Base-by-base conservation (phyloP, 805 yeast species). In the Saturnispora hagleri region DNA sequence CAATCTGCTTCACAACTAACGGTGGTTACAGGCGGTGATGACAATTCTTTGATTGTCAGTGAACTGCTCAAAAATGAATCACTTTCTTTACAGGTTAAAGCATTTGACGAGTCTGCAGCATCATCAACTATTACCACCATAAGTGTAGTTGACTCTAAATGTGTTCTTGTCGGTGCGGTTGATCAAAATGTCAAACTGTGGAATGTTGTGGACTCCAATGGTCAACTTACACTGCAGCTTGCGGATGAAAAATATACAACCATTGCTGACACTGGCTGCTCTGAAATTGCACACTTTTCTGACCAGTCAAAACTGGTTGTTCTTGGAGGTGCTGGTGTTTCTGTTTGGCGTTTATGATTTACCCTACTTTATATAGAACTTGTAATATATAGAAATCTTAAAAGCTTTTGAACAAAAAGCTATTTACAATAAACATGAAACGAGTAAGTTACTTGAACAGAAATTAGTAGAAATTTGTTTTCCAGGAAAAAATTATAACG, bases 1-100 rank as follows among this genome's bases (percentile, higher is more conserved):
- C 7, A 34, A 5, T 40, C 51, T 5, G 22, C 35, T 4, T 45
- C 51, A 3, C 38, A 51, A 44, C 55, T 51, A 2, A 61, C 67
- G 22, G 64, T 86, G 4, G 69, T 81, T 5, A 80, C 96, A 1
- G 97, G 97, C 33, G 98, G 99, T 51, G 99, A 93, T 63, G 99
- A 93, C 61, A 90, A 91, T 66, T 85, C 89, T 0, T 61, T 86
- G 3, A 75, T 72, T 1, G 62, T 77, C 1, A 66, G 74, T 1
- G 53, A 60, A 15, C 53, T 66, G 1, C 47, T 69, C 7, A 64
- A 67, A 1, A 61, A 58, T 9, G 58, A 64, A 0, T 52, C 51
- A 1, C 56, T 59, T 1, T 48, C 63, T 3, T 61, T 77, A 28
- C 54, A 56, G 0, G 61, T 69, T 0, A 51, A 59, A 0, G 60